These are phyloP conservation scores for Pedinophyceae sp. DNA, from an alignment of 139 green algal genomes.

Conservation along the genomic window DNA sequence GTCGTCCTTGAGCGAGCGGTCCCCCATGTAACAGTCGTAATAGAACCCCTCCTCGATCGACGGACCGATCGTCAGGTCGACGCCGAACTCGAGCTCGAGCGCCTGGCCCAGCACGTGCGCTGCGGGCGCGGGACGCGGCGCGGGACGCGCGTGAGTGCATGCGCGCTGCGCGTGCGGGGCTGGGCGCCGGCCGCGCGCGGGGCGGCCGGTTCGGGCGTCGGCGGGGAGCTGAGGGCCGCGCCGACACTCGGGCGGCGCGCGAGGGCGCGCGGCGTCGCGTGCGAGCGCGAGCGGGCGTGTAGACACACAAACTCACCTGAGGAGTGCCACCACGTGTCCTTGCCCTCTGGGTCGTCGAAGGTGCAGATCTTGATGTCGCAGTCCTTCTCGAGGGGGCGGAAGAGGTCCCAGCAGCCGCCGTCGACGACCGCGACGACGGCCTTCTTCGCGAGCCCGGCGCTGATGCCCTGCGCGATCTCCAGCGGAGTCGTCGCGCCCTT, in stretches of 20 bases:
- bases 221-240: neutral
- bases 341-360: constrained; percentile 76
- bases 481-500: constrained; percentile 73
- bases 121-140: neutral
- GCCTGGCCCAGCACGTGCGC: constrained; percentile 86
- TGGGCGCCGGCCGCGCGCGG: neutral
- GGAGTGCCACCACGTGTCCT: constrained; percentile 39
- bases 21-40: constrained; percentile 93
- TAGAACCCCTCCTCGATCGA: constrained; percentile 84
- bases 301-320: neutral
- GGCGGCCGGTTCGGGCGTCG: neutral
- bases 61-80: constrained; percentile 90
- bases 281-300: neutral
- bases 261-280: constrained; percentile 1
- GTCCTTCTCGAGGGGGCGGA: constrained; percentile 67
- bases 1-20: constrained; percentile 48
- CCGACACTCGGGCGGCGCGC: neutral
- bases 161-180: no score
- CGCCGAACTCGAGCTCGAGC: constrained; percentile 85
- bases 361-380: constrained; percentile 69
- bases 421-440: constrained; percentile 27
- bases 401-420: constrained; percentile 71
- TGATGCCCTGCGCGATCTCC: constrained; percentile 78
- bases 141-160: neutral
- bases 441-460: constrained; percentile 78